phyloP scores from a whole-genome alignment of 2,329 filamentous ascomycete genomes.

The Sclerotinia minor region DNA sequence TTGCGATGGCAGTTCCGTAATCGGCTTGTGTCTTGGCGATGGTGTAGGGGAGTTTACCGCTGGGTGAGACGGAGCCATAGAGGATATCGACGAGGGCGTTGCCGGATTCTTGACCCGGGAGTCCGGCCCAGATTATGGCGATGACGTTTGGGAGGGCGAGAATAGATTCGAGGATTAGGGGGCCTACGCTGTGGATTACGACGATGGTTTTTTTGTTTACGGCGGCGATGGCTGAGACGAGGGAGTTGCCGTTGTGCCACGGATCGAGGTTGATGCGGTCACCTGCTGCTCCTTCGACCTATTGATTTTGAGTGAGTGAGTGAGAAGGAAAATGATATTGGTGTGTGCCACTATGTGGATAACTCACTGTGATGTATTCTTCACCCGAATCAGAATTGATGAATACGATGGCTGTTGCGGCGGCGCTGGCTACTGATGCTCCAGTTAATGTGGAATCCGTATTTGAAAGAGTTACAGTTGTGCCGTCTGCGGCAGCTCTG shows the following conservation, averaged over 20 bases:
- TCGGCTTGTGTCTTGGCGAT: slow-evolving; percentile 53
- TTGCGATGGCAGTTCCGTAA: slow-evolving; percentile 45
- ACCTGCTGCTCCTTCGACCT: slow-evolving; percentile 47
- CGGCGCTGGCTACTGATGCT: slow-evolving; percentile 34
- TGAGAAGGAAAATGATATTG: not conserved
- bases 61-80: slow-evolving; percentile 59
- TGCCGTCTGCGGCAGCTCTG: slow-evolving; percentile 54
- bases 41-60: slow-evolving; percentile 53
- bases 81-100: slow-evolving; percentile 61
- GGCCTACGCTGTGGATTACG: slow-evolving; percentile 63
- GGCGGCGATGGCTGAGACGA: slow-evolving; percentile 58
- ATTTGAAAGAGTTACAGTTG: slow-evolving; percentile 54
- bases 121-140: slow-evolving; percentile 59
- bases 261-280: slow-evolving; percentile 65
- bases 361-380: slow-evolving; percentile 51
- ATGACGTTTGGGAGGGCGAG: slow-evolving; percentile 63
- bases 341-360: too few species aligned
- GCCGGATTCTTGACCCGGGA: slow-evolving; percentile 63
- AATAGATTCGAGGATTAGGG: slow-evolving; percentile 59
- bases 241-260: slow-evolving; percentile 50
- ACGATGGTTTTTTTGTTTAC: slow-evolving; percentile 64
- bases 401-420: slow-evolving; percentile 67
- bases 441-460: slow-evolving; percentile 48
- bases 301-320: slow-evolving; percentile 1
- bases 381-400: slow-evolving; percentile 72